Percentiles rank a stretch among this genome's conserved stretches.
These are phyloP conservation scores for Amanita fuliginea DNA, from an alignment of 768 basidiomycete genomes.

Conservation along the genomic window DNA sequence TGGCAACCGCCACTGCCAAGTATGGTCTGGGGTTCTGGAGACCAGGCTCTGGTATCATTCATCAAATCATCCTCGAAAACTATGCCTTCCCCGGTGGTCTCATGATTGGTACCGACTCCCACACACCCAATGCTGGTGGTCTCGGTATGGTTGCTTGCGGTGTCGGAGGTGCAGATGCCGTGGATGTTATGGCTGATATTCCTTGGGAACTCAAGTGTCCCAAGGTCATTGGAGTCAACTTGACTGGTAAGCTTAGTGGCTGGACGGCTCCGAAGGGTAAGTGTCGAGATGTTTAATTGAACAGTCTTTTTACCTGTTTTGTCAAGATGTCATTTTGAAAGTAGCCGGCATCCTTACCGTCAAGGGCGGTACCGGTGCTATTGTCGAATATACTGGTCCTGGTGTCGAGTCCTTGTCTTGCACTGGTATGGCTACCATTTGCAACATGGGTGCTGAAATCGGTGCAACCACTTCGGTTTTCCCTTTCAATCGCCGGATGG, in stretches of 20 bases:
- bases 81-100: conserved; percentile 99
- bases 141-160: conserved; percentile 99
- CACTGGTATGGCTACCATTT: conserved; percentile 99
- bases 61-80: conserved; percentile 98
- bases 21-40: conserved; percentile 99
- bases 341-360: conserved; percentile 98
- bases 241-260: conserved; percentile 89
- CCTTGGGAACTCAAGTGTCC: conserved; percentile 99
- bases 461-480: conserved; percentile 98
- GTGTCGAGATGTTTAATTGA: conserved; percentile 8
- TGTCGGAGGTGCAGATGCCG: conserved; percentile 98
- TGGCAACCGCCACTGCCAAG: conserved; percentile 95
- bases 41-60: conserved; percentile 98
- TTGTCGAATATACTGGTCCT: conserved; percentile 93
- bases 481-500: conserved; percentile 97
- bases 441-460: conserved; percentile 99
- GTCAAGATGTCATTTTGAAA: conserved; percentile 91
- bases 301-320: neutral
- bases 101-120: conserved; percentile 99
- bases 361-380: conserved; percentile 98
- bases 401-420: conserved; percentile 94
- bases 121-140: conserved; percentile 98
- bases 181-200: conserved; percentile 96
- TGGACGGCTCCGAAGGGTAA: conserved; percentile 97
- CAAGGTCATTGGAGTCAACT: conserved; percentile 96